phyloP scores from a whole-genome alignment of 192 early-diverging fungal species.

The Irineochytrium annulatum region DNA sequence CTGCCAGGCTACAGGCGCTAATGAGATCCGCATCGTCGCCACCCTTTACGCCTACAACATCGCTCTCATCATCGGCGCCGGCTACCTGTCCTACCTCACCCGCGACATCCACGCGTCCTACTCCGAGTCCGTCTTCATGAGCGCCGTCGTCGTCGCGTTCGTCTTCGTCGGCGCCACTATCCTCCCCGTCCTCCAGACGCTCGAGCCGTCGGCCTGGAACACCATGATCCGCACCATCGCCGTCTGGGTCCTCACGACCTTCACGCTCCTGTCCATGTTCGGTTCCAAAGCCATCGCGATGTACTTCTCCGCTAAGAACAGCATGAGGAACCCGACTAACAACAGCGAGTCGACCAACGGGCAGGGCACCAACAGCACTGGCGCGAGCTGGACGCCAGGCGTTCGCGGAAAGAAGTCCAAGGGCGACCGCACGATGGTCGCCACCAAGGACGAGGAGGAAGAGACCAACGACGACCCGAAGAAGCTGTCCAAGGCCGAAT shows the following conservation, averaged over 20 bases:
- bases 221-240: constrained; percentile 4
- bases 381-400: too few species aligned
- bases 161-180: constrained; percentile 3
- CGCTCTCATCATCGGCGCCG: background rate
- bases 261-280: constrained; percentile 2
- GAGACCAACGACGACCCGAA: background rate
- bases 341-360: background rate
- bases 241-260: background rate
- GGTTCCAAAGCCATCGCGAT: background rate
- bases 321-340: background rate
- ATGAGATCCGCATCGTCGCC: background rate
- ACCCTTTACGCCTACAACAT: constrained; percentile 2
- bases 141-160: constrained; percentile 5
- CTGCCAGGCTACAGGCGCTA: background rate
- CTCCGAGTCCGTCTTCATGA: constrained; percentile 6
- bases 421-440: background rate
- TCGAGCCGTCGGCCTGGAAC: constrained; percentile 7
- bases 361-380: background rate
- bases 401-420: too few species aligned
- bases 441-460: background rate
- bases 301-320: background rate
- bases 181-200: background rate
- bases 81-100: constrained; percentile 4
- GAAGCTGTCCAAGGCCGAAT: background rate
- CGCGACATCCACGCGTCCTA: constrained; percentile 1